Evolutionary conservation across 2,329 filamentous ascomycete species (phyloP).

Genomic region (Coniochaeta ligniaria): DNA sequence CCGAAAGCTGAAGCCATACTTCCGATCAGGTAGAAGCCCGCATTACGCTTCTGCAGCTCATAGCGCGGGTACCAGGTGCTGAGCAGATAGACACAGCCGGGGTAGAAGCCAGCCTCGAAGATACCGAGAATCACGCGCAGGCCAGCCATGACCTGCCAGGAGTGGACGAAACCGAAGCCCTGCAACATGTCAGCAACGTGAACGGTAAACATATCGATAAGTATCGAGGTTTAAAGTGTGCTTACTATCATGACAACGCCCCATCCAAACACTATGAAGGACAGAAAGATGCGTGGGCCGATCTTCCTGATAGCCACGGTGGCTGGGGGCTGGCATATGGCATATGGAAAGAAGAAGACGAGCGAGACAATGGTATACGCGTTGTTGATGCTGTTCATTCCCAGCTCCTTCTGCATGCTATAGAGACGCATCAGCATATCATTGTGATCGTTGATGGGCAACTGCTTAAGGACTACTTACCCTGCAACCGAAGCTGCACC

Average conservation of each 20-base stretch:
- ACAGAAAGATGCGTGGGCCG: slow-evolving; percentile 54
- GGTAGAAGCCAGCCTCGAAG: slow-evolving; percentile 48
- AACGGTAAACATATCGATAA: neutral
- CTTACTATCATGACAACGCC: slow-evolving; percentile 7
- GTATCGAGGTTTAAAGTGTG: neutral
- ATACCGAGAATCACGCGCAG: slow-evolving; percentile 40
- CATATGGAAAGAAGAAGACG: slow-evolving; percentile 62
- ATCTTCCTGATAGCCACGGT: slow-evolving; percentile 57
- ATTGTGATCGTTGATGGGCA: neutral
- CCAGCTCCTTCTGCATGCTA: slow-evolving; percentile 20
- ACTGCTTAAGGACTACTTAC: neutral
- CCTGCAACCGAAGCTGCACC: slow-evolving; percentile 38
- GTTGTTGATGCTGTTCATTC: slow-evolving; percentile 37
- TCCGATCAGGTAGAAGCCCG: slow-evolving; percentile 21
- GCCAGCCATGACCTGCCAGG: slow-evolving; percentile 8
- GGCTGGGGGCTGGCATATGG: slow-evolving; percentile 53
- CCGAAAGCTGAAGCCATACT: slow-evolving; percentile 19
- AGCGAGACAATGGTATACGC: slow-evolving; percentile 49
- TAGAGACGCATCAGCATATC: neutral
- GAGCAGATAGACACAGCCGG: slow-evolving; percentile 50
- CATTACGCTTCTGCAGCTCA: slow-evolving; percentile 54
- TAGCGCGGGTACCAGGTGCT: slow-evolving; percentile 60
- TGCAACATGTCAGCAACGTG: neutral
- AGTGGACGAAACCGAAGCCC: slow-evolving; percentile 10
- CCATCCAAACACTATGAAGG: slow-evolving; percentile 50